A percentile compares a stretch with the other conserved stretches of the same genome.
Evolutionary conservation across 2,329 filamentous ascomycete genomes (phyloP).

Genomic region (Chaetomium sp.): DNA sequence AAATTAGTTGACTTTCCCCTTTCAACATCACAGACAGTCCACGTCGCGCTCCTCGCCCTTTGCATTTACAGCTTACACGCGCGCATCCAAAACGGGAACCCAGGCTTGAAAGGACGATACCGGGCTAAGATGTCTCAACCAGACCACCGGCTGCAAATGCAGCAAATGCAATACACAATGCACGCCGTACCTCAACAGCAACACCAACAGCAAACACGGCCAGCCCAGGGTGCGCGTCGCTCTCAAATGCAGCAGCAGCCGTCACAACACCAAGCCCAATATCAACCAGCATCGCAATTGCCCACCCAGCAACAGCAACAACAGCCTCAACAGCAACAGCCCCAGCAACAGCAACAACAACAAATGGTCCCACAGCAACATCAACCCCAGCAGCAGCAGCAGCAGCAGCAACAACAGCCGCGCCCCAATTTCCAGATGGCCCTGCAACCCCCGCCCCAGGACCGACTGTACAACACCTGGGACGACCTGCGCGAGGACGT

Average conservation of each 20-base stretch:
- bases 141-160: constrained; percentile 5
- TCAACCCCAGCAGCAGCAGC: constrained; percentile 10
- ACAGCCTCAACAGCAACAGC: constrained; percentile 5
- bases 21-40: not conserved
- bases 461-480: constrained; percentile 25
- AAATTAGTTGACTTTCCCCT: constrained; percentile 5
- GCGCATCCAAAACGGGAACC: not conserved
- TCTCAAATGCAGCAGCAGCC: not conserved
- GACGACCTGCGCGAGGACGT: constrained; percentile 21
- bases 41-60: too few relatives aligned
- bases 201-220: constrained; percentile 7
- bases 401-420: constrained; percentile 4
- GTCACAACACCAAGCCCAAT: constrained; percentile 9
- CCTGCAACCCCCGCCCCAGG: constrained; percentile 25
- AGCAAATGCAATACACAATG: constrained; percentile 11
- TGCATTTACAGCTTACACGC: too few relatives aligned
- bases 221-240: not conserved
- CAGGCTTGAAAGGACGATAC: not conserved
- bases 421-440: constrained; percentile 26
- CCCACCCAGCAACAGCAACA: not conserved
- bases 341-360: constrained; percentile 14
- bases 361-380: constrained; percentile 9
- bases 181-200: constrained; percentile 3
- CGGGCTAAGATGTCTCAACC: constrained; percentile 4
- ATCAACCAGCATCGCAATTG: constrained; percentile 10